A percentile compares a stretch with the other conserved stretches of the same genome.
These are phyloP conservation scores for Pseudocohnilembus persalinus DNA, from an alignment of 169 alveolate species.

Conservation along the genomic window DNA sequence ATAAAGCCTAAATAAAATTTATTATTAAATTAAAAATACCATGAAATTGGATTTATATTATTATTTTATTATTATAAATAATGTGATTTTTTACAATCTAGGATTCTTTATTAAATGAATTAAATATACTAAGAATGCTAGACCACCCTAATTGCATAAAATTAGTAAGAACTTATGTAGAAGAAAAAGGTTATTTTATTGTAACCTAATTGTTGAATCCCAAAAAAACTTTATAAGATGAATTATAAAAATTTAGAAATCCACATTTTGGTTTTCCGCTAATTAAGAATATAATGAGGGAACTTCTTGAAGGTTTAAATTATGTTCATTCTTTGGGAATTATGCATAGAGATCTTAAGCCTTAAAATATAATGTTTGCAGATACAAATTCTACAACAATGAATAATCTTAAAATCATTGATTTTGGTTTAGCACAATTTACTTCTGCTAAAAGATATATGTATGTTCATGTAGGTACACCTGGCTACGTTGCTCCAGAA, in stretches of 20 bases:
- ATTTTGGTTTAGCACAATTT: constrained; percentile 33
- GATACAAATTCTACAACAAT: not conserved
- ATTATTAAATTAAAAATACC: constrained; percentile 1
- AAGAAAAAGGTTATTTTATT: constrained; percentile 21
- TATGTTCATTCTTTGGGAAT: constrained; percentile 22
- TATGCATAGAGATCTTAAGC: constrained; percentile 40
- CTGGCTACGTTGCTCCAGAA: constrained; percentile 47
- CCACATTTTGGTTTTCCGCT: constrained; percentile 4
- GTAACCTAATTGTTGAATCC: not conserved
- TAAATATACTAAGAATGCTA: constrained; percentile 22
- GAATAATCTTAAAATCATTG: constrained; percentile 22
- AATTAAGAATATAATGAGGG: constrained; percentile 17
- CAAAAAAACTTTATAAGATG: not conserved
- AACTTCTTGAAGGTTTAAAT: constrained; percentile 27
- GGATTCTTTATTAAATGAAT: constrained; percentile 25
- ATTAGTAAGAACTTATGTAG: not conserved
- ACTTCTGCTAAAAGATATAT: constrained; percentile 4
- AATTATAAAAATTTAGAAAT: constrained; percentile 5
- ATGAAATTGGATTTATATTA: not conserved
- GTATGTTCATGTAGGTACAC: constrained; percentile 35
- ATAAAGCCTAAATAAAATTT: constrained; percentile 8
- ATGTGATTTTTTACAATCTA: not conserved
- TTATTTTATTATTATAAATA: not conserved
- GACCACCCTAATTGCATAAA: constrained; percentile 21
- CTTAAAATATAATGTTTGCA: constrained; percentile 23